Percentiles rank a stretch among this genome's conserved stretches.
Conservation (phyloP, 2,329 filamentous ascomycete genomes). For the Ophiostoma sp. region DNA sequence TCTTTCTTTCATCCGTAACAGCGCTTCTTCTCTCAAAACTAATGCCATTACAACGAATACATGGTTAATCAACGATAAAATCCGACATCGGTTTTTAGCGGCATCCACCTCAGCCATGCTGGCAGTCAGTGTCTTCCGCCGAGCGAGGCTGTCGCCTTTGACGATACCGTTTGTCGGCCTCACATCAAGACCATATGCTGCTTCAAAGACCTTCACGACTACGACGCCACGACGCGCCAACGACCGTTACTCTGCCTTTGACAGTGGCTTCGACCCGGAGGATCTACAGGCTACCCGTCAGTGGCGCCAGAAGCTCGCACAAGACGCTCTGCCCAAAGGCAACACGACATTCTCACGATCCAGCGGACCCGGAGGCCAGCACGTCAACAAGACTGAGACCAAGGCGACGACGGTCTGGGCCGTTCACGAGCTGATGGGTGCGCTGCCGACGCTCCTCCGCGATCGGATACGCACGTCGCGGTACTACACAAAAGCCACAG, state of each 20-base stretch:
- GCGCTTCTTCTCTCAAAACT: background rate
- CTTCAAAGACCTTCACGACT: background rate
- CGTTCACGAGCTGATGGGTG: constrained; percentile 47
- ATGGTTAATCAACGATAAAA: background rate
- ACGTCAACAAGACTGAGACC: constrained; percentile 65
- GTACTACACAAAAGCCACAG: constrained; percentile 54
- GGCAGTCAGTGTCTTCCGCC: background rate
- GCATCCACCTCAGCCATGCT: background rate
- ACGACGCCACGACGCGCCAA: background rate
- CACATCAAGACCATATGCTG: background rate
- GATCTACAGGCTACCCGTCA: constrained; percentile 52
- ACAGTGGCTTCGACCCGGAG: constrained; percentile 51
- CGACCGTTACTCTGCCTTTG: constrained; percentile 50
- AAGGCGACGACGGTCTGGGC: constrained; percentile 59
- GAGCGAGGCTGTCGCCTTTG: background rate
- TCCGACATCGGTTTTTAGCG: background rate
- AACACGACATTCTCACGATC: constrained; percentile 58
- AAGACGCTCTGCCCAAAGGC: constrained; percentile 50
- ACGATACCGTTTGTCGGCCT: background rate
- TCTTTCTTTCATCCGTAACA: background rate
- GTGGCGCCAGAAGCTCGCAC: constrained; percentile 51
- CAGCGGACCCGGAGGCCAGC: constrained; percentile 61
- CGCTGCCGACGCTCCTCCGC: constrained; percentile 52
- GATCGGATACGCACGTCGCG: constrained; percentile 50
- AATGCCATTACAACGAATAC: background rate